Conservation (phyloP, 106 monocot species). For the Acanthochlamys bracteata region DNA sequence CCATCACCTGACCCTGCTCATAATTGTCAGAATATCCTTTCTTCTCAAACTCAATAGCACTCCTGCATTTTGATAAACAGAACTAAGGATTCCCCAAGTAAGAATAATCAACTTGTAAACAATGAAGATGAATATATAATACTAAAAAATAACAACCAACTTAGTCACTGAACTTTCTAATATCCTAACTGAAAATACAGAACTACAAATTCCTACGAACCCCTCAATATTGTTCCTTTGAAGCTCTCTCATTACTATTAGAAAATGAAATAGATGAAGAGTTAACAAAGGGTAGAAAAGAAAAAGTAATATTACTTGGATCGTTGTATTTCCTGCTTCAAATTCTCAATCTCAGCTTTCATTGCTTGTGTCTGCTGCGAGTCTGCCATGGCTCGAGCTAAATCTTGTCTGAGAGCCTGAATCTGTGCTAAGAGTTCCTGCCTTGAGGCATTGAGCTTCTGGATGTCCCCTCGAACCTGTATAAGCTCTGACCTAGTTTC, state of each 20-base stretch:
- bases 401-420: slow-evolving; percentile 12
- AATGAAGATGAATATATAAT: no score
- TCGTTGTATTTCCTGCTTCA: slow-evolving; percentile 44
- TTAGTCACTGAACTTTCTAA: no score
- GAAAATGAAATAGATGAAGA: no score
- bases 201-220: no score
- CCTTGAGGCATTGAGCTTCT: slow-evolving; percentile 13
- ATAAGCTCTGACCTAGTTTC: slow-evolving; percentile 18
- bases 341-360: slow-evolving; percentile 19
- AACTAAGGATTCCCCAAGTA: background rate
- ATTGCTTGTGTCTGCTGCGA: slow-evolving; percentile 15
- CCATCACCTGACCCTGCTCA: slow-evolving; percentile 73
- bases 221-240: no score
- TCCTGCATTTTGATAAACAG: slow-evolving; percentile 14
- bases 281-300: no score
- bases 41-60: slow-evolving; percentile 66
- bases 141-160: no score
- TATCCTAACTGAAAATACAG: no score
- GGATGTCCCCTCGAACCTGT: slow-evolving; percentile 16
- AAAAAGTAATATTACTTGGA: slow-evolving; percentile 31
- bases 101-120: no score
- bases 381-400: slow-evolving; percentile 5
- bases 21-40: slow-evolving; percentile 73
- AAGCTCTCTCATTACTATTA: no score
- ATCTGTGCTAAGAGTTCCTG: slow-evolving; percentile 12